phyloP scores from a whole-genome alignment of 2,329 filamentous ascomycete species.

The Calonectria fujianensis region DNA sequence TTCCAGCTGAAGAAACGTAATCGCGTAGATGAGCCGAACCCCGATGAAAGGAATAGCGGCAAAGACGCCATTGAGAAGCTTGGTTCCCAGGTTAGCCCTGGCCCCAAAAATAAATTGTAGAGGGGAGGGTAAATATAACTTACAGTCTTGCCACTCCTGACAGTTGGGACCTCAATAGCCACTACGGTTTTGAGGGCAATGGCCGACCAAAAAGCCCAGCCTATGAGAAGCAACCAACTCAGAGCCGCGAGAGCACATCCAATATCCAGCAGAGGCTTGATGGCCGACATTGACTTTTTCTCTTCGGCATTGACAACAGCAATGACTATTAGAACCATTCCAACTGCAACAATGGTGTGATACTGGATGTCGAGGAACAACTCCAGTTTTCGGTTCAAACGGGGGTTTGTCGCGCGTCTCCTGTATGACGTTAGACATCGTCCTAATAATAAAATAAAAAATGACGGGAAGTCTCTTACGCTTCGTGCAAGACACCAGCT shows the following conservation, averaged over 20 bases:
- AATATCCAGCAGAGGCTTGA: constrained; percentile 31
- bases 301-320: constrained; percentile 31
- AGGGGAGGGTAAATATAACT: not conserved
- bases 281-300: not conserved
- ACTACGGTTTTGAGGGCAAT: not conserved
- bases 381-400: constrained; percentile 37
- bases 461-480: constrained; percentile 10
- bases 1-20: constrained; percentile 32
- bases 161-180: not conserved
- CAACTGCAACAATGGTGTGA: constrained; percentile 24
- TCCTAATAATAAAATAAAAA: not conserved
- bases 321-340: constrained; percentile 35
- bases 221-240: constrained; percentile 26
- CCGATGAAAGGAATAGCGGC: constrained; percentile 3
- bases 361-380: constrained; percentile 40
- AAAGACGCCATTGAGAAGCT: constrained; percentile 32
- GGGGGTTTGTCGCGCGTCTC: constrained; percentile 36
- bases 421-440: not conserved
- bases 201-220: constrained; percentile 35
- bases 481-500: constrained; percentile 37
- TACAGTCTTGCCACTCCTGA: constrained; percentile 30
- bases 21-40: constrained; percentile 33
- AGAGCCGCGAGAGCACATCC: constrained; percentile 30
- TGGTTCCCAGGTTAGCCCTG: not conserved
- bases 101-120: not conserved